A percentile compares a stretch with the other conserved stretches of the same genome.
Evolutionary conservation across 495 filamentous ascomycete species (phyloP).

Genomic region (Delitschia confertaspora): DNA sequence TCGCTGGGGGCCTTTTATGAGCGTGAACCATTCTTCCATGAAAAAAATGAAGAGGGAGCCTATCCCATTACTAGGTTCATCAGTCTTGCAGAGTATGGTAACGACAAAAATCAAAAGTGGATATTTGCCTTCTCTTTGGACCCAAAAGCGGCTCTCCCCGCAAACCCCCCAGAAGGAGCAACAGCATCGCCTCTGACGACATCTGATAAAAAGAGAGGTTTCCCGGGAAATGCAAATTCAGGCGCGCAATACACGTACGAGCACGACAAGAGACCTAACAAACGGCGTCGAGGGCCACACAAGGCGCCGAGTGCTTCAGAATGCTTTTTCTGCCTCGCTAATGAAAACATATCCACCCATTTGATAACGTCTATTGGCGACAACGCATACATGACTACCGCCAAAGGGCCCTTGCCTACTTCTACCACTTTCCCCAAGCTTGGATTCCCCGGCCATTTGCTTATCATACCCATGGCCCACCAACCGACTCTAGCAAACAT

Average conservation of each 20-base stretch:
- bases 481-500: slow-evolving; percentile 56
- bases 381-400: slow-evolving; percentile 77
- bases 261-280: slow-evolving; percentile 29
- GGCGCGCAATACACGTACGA: slow-evolving; percentile 60
- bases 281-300: slow-evolving; percentile 44
- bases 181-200: slow-evolving; percentile 61
- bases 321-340: slow-evolving; percentile 94
- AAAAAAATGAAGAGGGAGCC: slow-evolving; percentile 44
- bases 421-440: slow-evolving; percentile 56
- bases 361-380: slow-evolving; percentile 80
- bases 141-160: slow-evolving; percentile 47
- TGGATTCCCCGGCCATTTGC: slow-evolving; percentile 73
- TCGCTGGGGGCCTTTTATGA: slow-evolving; percentile 68
- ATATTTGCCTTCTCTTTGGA: slow-evolving; percentile 83
- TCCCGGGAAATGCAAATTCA: slow-evolving; percentile 43
- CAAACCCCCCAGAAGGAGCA: slow-evolving; percentile 53
- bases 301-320: slow-evolving; percentile 58
- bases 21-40: slow-evolving; percentile 85
- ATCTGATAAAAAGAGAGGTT: slow-evolving; percentile 52
- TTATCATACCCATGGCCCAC: slow-evolving; percentile 83
- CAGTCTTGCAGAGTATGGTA: slow-evolving; percentile 69
- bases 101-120: slow-evolving; percentile 65
- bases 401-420: slow-evolving; percentile 79
- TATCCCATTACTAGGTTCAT: slow-evolving; percentile 75
- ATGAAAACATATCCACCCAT: slow-evolving; percentile 70